Conservation (phyloP, 2,329 filamentous ascomycete species). For the Onygenales sp. region DNA sequence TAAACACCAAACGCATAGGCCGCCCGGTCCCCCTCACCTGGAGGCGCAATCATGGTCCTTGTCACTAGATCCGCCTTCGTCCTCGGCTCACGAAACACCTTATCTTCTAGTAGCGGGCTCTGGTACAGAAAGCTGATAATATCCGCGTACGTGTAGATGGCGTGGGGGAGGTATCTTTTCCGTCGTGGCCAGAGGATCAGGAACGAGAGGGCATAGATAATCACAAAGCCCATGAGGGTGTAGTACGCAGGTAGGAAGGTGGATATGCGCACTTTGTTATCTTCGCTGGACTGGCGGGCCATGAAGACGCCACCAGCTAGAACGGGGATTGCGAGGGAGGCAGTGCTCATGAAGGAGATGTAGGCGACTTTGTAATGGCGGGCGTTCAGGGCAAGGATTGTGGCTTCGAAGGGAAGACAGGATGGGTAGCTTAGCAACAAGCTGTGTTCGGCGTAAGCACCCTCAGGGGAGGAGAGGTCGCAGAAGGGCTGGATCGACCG, state of each 20-base stretch:
- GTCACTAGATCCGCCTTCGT: slow-evolving; percentile 61
- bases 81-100: slow-evolving; percentile 59
- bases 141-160: slow-evolving; percentile 62
- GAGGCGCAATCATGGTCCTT: slow-evolving; percentile 50
- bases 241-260: slow-evolving; percentile 66
- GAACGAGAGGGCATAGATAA: slow-evolving; percentile 59
- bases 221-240: slow-evolving; percentile 60
- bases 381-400: slow-evolving; percentile 44
- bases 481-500: slow-evolving; percentile 51
- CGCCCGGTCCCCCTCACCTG: slow-evolving; percentile 27
- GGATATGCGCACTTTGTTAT: slow-evolving; percentile 49
- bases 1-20: slow-evolving; percentile 51
- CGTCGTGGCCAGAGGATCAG: slow-evolving; percentile 53
- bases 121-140: slow-evolving; percentile 68
- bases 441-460: slow-evolving; percentile 45
- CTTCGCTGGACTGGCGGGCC: slow-evolving; percentile 45
- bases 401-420: slow-evolving; percentile 43
- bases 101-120: slow-evolving; percentile 61
- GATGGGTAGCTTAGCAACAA: slow-evolving; percentile 50
- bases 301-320: slow-evolving; percentile 55
- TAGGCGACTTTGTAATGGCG: slow-evolving; percentile 50
- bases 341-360: slow-evolving; percentile 45
- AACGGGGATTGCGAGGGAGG: slow-evolving; percentile 46
- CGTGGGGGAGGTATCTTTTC: slow-evolving; percentile 59
- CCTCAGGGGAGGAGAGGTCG: slow-evolving; percentile 41